These are phyloP conservation scores for Davidsoniella neocaledoniae DNA, from an alignment of 2,329 filamentous ascomycete species.

Conservation along the genomic window DNA sequence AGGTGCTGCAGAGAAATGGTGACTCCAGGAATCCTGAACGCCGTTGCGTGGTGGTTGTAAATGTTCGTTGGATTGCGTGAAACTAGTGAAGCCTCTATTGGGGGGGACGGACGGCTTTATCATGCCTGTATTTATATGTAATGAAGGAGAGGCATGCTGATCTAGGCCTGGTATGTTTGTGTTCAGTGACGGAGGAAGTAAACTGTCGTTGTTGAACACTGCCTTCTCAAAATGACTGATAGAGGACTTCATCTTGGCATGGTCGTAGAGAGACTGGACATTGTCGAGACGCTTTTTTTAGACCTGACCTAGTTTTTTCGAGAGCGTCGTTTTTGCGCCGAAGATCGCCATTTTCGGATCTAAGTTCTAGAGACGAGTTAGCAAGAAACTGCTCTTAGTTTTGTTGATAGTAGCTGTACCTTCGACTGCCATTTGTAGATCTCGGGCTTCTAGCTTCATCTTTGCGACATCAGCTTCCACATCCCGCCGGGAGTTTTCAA, in stretches of 20 bases:
- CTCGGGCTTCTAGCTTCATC: constrained; percentile 55
- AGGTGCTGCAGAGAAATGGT: no score
- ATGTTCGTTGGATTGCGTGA: no score
- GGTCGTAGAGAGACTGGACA: constrained; percentile 48
- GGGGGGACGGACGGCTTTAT: no score
- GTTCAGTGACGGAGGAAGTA: no score
- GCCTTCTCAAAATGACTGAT: constrained; percentile 37
- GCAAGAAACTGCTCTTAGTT: neutral
- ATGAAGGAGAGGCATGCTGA: no score
- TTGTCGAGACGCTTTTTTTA: constrained; percentile 50
- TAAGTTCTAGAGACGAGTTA: constrained; percentile 28
- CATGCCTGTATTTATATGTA: no score
- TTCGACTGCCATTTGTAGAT: constrained; percentile 49
- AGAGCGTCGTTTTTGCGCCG: constrained; percentile 59
- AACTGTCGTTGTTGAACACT: constrained; percentile 24
- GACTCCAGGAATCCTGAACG: no score
- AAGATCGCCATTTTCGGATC: constrained; percentile 44
- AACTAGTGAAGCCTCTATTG: no score
- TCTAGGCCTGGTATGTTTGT: no score
- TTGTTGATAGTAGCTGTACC: constrained; percentile 14
- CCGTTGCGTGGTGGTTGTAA: no score
- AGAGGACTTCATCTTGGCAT: constrained; percentile 38
- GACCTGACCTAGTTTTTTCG: constrained; percentile 47
- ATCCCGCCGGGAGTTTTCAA: constrained; percentile 39
- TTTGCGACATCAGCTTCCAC: constrained; percentile 60